Conservation (phyloP, 139 green algal species). For the Gonium pectorale region DNA sequence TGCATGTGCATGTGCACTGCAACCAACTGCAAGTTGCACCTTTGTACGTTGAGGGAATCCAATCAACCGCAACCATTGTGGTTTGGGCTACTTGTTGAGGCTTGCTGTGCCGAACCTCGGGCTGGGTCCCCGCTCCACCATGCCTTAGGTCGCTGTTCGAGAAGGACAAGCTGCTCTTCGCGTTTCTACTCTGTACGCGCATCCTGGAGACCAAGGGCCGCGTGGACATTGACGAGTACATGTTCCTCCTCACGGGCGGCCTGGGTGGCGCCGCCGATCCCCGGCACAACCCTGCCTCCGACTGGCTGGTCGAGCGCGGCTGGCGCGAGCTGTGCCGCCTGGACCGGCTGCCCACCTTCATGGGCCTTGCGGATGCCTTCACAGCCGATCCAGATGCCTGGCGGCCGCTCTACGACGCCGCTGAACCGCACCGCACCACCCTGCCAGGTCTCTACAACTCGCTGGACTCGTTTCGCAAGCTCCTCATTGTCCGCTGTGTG, state of each 20-base stretch:
- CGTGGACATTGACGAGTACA: constrained; percentile 76
- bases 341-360: constrained; percentile 51
- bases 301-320: constrained; percentile 74
- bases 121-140: too few relatives aligned
- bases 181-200: constrained; percentile 77
- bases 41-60: too few relatives aligned
- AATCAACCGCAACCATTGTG: too few relatives aligned
- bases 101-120: too few relatives aligned
- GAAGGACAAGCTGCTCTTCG: constrained; percentile 90
- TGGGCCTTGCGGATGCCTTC: constrained; percentile 58
- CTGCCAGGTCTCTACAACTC: constrained; percentile 64
- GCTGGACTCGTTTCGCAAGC: constrained; percentile 69
- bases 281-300: constrained; percentile 70
- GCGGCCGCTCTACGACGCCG: constrained; percentile 67
- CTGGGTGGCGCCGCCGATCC: constrained; percentile 27
- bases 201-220: constrained; percentile 71
- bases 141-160: constrained; percentile 77
- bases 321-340: constrained; percentile 61
- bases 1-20: too few relatives aligned
- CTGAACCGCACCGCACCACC: constrained; percentile 65
- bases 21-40: too few relatives aligned
- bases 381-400: constrained; percentile 59
- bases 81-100: too few relatives aligned
- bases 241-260: constrained; percentile 82
- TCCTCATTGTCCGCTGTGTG: constrained; percentile 74